Base-by-base conservation (phyloP, 805 yeast species). In the Sungouiella thailandica region DNA sequence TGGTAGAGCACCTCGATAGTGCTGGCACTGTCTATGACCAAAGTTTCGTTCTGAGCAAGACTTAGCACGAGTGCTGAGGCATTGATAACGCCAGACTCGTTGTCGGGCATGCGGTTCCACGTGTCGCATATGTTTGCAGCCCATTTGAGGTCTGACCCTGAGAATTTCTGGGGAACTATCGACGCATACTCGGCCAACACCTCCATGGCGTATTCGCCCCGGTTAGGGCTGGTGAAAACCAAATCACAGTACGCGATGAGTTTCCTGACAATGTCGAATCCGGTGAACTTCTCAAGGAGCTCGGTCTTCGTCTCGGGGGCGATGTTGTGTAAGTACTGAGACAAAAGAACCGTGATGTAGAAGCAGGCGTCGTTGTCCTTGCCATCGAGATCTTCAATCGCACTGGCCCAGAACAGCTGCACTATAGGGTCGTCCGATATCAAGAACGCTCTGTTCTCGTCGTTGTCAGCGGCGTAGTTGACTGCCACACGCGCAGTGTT, bases 391-490 rank as follows among this genome's bases (percentile, higher is more conserved):
- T 20, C 3, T 8, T 19, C 26, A 28, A 35, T 23, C 7, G 26
- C 29, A 10, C 13, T 9, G 2, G 16, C 10, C 50, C 49, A 46
- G 31, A 46, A 42, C 14, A 19, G 31, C 17, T 31, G 34, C 15
- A 29, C 39, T 3, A 26, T 37, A 9, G 28, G 28, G 9, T 31
- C 40, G n/a, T 34, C 17, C 8, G 30, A 14, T 16, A 37, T 25
- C 26, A 37, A 22, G 16, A 17, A 34, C 4, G 22, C 23, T 10
- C 58, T 22, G 37, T 53, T 54, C 9, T 37, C 43, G 20, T 44
- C 63, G 37, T 52, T 61, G 40, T 59, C 60, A 3, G 72, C 71
- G 18, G 56, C 38, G 30, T 53, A 47, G 30, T 66, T 66, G 36
- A 66, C 49, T 14, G 62, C 39, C 3, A 54, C 60, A 29, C 70